phyloP scores from a whole-genome alignment of 2,329 filamentous ascomycete species.

The Exophiala viscosa region DNA sequence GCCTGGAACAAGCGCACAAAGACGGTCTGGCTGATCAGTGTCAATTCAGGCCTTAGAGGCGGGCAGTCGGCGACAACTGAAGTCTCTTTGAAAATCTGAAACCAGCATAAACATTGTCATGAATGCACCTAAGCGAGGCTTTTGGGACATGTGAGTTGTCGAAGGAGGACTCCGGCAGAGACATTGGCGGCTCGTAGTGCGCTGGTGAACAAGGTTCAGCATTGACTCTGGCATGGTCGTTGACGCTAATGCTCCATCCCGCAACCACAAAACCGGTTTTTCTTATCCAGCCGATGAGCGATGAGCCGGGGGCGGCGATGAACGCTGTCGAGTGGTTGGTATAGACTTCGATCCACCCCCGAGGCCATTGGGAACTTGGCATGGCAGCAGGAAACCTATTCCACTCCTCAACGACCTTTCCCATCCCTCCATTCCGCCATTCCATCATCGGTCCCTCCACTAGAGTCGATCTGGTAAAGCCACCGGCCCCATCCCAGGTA shows the following conservation, averaged over 20 bases:
- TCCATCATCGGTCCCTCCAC: neutral
- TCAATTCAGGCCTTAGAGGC: conserved; percentile 4
- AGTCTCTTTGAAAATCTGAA: neutral
- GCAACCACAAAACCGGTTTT: conserved; percentile 20
- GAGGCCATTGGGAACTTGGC: neutral
- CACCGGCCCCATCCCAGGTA: conserved; percentile 4
- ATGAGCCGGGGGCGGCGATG: neutral
- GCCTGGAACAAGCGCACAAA: neutral
- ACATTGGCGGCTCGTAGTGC: neutral
- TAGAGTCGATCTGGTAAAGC: conserved; percentile 6
- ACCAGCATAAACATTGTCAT: conserved; percentile 3
- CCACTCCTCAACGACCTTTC: neutral
- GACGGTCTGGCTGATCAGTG: neutral
- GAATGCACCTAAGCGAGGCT: conserved; percentile 11
- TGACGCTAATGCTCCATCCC: conserved; percentile 8
- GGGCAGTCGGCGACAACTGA: neutral
- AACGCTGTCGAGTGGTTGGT: conserved; percentile 1
- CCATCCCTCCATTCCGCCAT: neutral
- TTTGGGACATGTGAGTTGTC: neutral
- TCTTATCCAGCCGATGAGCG: neutral
- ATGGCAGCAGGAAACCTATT: neutral
- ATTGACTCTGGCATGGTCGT: neutral
- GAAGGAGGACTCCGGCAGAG: conserved; percentile 1
- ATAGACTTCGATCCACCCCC: conserved; percentile 2
- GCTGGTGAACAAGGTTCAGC: too few relatives aligned